A percentile compares a stretch with the other conserved stretches of the same genome.
Conservation (phyloP, 148 eudicot genomes). For the Polygonum aviculare region DNA sequence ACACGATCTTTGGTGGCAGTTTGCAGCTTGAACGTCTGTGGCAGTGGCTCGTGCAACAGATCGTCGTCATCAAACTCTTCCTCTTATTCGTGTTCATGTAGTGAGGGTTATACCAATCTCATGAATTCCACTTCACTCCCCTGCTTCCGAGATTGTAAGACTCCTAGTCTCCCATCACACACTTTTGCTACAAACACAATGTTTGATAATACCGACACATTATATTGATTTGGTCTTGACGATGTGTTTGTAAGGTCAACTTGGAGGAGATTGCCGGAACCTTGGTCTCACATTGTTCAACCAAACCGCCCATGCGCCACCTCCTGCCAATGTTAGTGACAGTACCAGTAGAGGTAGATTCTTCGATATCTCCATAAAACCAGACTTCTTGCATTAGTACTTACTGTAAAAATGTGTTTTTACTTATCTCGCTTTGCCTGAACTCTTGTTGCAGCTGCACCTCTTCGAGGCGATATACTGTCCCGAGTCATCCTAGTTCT, state of each 20-base stretch:
- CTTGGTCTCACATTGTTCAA: constrained; percentile 10
- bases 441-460: background rate
- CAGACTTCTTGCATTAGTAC: background rate
- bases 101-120: constrained; percentile 13
- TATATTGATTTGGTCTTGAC: background rate
- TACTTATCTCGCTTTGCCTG: background rate
- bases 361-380: background rate
- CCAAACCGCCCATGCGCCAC: background rate
- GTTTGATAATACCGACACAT: too few relatives aligned
- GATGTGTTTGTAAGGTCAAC: constrained; percentile 10
- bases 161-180: background rate
- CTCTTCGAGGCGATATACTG: background rate
- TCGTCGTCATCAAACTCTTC: background rate
- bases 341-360: background rate
- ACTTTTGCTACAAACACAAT: too few relatives aligned
- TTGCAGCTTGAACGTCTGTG: constrained; percentile 12
- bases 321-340: background rate
- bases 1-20: background rate
- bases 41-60: constrained; percentile 8
- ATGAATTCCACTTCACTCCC: constrained; percentile 14
- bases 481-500: background rate
- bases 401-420: background rate
- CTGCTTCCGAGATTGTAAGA: constrained; percentile 13
- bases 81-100: constrained; percentile 9
- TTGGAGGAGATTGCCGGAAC: constrained; percentile 10